Conservation (phyloP, 1,284 basidiomycete genomes). For the Tetrapyrgos nigripes region DNA sequence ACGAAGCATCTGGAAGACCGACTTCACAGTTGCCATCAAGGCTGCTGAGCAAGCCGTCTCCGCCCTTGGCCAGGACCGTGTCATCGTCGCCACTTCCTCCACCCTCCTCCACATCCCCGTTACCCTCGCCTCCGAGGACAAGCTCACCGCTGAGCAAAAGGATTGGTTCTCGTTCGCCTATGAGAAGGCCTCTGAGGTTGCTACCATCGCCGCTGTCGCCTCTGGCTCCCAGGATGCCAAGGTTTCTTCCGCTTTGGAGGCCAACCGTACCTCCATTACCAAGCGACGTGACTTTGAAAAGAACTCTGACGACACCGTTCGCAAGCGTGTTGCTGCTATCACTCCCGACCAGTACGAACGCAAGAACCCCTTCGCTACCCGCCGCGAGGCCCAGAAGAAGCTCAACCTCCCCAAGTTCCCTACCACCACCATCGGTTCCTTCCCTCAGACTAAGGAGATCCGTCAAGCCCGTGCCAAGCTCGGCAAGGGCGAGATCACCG, state of each 20-base stretch:
- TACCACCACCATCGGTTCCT: conserved; percentile 98
- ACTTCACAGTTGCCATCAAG: conserved; percentile 87
- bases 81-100: conserved; percentile 95
- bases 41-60: conserved; percentile 87
- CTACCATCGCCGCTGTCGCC: conserved; percentile 84
- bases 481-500: conserved; percentile 90
- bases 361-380: conserved; percentile 88
- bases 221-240: conserved; percentile 82
- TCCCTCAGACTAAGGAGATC: conserved; percentile 99
- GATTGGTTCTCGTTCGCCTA: conserved; percentile 99
- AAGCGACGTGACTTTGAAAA: conserved; percentile 97
- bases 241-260: conserved; percentile 77
- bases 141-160: conserved; percentile 89
- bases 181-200: conserved; percentile 95
- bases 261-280: conserved; percentile 91
- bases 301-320: conserved; percentile 94
- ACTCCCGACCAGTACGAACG: conserved; percentile 90
- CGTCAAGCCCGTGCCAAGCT: conserved; percentile 95
- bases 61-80: conserved; percentile 84
- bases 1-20: conserved; percentile 99
- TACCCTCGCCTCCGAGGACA: conserved; percentile 92
- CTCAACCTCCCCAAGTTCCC: conserved; percentile 97
- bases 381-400: conserved; percentile 86
- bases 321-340: conserved; percentile 94
- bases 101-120: conserved; percentile 99